Conservation (phyloP, 177 flowering plant species). For the Vitis hybrid region DNA sequence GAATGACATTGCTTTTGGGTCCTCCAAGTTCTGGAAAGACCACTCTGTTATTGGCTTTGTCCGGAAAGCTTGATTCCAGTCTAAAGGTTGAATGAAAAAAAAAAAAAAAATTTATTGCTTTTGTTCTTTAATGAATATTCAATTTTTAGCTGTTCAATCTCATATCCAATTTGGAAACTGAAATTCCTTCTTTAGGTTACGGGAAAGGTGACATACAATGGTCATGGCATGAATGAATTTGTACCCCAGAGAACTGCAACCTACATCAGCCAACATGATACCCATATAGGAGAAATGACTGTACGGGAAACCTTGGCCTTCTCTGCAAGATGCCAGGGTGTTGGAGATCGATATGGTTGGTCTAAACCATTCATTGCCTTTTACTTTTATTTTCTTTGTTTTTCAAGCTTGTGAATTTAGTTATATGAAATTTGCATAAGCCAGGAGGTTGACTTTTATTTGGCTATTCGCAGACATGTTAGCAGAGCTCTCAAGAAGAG, state of each 20-base stretch:
- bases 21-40: constrained; percentile 63
- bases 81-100: constrained; percentile 27
- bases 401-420: too few species aligned
- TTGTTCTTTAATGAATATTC: too few species aligned
- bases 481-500: constrained; percentile 43
- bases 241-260: constrained; percentile 60
- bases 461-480: constrained; percentile 37
- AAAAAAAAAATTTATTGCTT: too few species aligned
- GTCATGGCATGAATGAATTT: constrained; percentile 50
- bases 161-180: neutral
- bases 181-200: constrained; percentile 21
- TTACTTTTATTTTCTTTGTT: too few species aligned
- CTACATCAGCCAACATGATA: constrained; percentile 58
- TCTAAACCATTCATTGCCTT: neutral
- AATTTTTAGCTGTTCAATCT: neutral
- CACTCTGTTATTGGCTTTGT: constrained; percentile 40
- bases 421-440: neutral
- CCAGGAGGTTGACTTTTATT: neutral
- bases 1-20: constrained; percentile 52
- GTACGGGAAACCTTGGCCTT: constrained; percentile 63
- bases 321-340: constrained; percentile 68
- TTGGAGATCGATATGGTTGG: constrained; percentile 48
- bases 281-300: constrained; percentile 57
- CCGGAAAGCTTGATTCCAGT: constrained; percentile 39
- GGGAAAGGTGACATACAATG: constrained; percentile 54